phyloP scores from a whole-genome alignment of 768 basidiomycete species.

The Calocera viscosa region DNA sequence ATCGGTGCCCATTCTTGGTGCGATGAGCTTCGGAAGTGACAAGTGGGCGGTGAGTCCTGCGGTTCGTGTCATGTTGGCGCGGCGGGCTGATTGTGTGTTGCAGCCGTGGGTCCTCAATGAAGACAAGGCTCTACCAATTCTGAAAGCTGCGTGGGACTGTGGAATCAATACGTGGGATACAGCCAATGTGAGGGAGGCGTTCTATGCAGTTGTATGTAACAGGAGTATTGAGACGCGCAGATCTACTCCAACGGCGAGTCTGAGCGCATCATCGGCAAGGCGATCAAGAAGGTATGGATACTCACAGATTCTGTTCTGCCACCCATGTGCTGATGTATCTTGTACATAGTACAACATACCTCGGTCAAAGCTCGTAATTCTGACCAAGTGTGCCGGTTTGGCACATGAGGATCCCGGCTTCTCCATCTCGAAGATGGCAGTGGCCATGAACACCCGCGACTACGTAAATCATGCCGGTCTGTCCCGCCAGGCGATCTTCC shows the following conservation, averaged over 20 bases:
- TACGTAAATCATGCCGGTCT: conserved; percentile 37
- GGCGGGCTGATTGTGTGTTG: background rate
- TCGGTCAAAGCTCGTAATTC: conserved; percentile 38
- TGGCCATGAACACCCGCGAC: conserved; percentile 29
- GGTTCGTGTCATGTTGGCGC: background rate
- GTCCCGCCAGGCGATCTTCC: conserved; percentile 39
- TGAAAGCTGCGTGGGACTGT: background rate
- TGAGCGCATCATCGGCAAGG: conserved; percentile 27
- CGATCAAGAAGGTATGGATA: conserved; percentile 26
- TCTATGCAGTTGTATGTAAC: background rate
- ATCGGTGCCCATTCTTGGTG: conserved; percentile 27
- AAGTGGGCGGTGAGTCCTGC: conserved; percentile 22
- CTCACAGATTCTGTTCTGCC: background rate
- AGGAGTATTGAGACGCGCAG: background rate
- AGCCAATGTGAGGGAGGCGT: background rate
- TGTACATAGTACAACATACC: conserved; percentile 27
- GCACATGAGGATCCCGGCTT: conserved; percentile 15
- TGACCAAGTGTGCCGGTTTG: conserved; percentile 33
- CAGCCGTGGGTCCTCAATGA: conserved; percentile 12
- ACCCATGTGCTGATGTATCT: background rate
- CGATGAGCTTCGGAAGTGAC: conserved; percentile 22
- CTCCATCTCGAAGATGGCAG: conserved; percentile 10
- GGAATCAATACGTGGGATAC: background rate
- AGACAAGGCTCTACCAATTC: conserved; percentile 9
- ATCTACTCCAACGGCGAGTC: conserved; percentile 8